Conservation (phyloP, 192 early-diverging fungal genomes). For the Anaeromyces robustus region DNA sequence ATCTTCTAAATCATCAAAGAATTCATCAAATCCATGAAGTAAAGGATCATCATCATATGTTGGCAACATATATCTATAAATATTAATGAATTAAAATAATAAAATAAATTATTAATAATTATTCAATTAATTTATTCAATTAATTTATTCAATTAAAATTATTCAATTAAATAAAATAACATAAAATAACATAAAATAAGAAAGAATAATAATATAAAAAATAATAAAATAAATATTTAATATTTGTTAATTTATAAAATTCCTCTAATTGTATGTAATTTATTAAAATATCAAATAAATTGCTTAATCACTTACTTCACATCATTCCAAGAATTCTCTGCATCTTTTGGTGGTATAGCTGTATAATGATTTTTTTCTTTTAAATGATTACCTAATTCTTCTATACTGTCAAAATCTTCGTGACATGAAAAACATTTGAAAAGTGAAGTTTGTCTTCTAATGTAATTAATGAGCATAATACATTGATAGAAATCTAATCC, state of each 20-base stretch:
- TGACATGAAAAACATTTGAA: constrained; percentile 57
- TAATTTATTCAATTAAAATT: no score
- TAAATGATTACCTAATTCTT: constrained; percentile 46
- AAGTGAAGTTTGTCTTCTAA: constrained; percentile 47
- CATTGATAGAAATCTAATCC: constrained; percentile 71
- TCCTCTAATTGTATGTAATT: no score
- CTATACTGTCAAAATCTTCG: constrained; percentile 19
- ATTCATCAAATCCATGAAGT: constrained; percentile 56
- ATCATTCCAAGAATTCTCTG: constrained; percentile 48
- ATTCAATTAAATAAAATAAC: no score
- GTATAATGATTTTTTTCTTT: constrained; percentile 6
- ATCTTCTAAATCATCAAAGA: constrained; percentile 40
- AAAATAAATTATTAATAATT: no score
- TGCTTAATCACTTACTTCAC: constrained; percentile 22
- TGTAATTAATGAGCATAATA: constrained; percentile 71
- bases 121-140: no score
- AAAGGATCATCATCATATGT: constrained; percentile 76
- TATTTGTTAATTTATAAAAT: no score
- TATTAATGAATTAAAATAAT: no score
- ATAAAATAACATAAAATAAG: no score
- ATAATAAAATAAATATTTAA: no score
- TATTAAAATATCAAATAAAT: not conserved
- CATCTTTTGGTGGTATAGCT: constrained; percentile 1
- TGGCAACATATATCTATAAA: constrained; percentile 46
- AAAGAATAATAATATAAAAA: no score